Evolutionary conservation across 2,329 filamentous ascomycete genomes (phyloP), one percentile per base, ranked within the genome.

Genomic region (Hawksworthiomyces lignivorus): DNA sequence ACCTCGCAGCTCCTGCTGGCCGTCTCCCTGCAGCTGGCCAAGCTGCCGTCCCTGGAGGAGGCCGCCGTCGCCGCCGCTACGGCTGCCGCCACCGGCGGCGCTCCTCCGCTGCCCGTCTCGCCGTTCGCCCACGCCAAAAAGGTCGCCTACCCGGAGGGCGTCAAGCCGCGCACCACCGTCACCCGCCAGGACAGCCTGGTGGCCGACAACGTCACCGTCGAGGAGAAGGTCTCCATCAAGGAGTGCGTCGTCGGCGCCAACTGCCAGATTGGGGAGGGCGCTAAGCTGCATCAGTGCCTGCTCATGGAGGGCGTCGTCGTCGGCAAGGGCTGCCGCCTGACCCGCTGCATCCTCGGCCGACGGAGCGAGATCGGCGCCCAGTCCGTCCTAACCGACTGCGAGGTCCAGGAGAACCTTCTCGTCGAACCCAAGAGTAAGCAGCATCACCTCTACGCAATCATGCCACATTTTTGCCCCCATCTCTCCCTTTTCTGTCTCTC

Each of bases 271-370:
- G 80, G 82, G 48, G 80, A 83, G 52, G 87, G 88, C n/a, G 87
- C 84, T 22, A 85, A 89, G 50, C 65, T 98, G 33, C 81, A 80
- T n/a, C 77, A 89, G 50, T 97, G 90, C 61, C 63, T 97, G 36
- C 67, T 97, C 17, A 96, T 97, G 87, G 90, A 97, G 47, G 87
- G 87, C 4, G 89, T 86, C 1, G 80, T 86, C 7, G 74, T 98
- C 11, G 89, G 87, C 12, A 84, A 87, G 54, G 82, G 84, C 32
- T 89, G 83, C 56, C 87, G 87, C 60, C 68, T 97, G 39, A 92
- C 85, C 1, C 85, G 86, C 18, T 96, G 89, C 56, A 85, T 97
- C 24, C 65, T 97, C 30, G 92, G 92, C 5, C 78, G 82, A 55
- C 69, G 87, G 48, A 84, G 82, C 50, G 81, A 84, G 54, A 78